Evolutionary conservation across 208 protist genomes (phyloP).

Genomic region (Lotmaria passim): DNA sequence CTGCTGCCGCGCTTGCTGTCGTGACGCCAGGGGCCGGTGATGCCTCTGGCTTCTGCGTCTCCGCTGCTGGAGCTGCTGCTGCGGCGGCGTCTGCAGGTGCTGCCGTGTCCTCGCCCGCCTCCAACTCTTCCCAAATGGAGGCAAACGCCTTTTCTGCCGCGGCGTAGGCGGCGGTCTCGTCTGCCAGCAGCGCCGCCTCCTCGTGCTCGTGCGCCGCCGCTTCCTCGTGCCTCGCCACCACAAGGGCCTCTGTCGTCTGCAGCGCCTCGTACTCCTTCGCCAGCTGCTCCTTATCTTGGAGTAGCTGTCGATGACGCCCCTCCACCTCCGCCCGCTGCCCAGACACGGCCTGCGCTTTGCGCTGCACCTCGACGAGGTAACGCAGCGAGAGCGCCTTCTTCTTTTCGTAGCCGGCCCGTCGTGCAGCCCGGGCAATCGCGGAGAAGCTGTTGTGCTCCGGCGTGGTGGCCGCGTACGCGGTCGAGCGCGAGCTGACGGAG

Average conservation of each 20-base stretch:
- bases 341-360: constrained; percentile 20
- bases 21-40: neutral
- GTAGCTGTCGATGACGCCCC: constrained; percentile 30
- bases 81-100: too few relatives aligned
- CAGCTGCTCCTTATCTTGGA: constrained; percentile 36
- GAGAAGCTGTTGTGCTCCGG: constrained; percentile 1
- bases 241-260: constrained; percentile 44
- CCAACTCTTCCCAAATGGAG: neutral
- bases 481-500: constrained; percentile 8
- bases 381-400: constrained; percentile 36
- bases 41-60: neutral
- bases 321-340: constrained; percentile 20
- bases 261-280: constrained; percentile 45
- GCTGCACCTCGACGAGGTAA: constrained; percentile 36
- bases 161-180: constrained; percentile 25
- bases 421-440: neutral
- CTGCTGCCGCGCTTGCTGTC: neutral
- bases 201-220: constrained; percentile 24
- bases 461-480: neutral
- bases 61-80: too few relatives aligned
- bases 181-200: constrained; percentile 20
- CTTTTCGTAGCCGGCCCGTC: constrained; percentile 32
- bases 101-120: neutral
- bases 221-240: constrained; percentile 41
- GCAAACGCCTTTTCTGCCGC: constrained; percentile 24